Percentiles rank a stretch among this genome's conserved stretches.
These are phyloP conservation scores for Penicillium italicum DNA, from an alignment of 2,329 filamentous ascomycete genomes.

Conservation along the genomic window DNA sequence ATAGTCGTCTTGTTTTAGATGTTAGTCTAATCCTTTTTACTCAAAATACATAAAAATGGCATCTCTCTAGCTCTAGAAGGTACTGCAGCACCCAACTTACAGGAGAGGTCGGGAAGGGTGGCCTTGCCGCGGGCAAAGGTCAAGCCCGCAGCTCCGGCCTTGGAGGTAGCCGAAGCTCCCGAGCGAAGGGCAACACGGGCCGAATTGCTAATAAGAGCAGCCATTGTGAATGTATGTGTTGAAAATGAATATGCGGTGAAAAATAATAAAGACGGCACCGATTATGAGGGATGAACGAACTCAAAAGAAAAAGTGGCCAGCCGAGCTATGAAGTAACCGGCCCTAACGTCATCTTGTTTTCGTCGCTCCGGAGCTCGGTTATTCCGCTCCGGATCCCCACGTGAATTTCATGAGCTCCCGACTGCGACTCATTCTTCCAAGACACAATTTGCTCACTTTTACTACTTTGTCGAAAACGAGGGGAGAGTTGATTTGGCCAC, in stretches of 20 bases:
- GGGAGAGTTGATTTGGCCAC: not conserved
- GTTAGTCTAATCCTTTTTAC: conserved; percentile 1
- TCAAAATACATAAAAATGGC: not conserved
- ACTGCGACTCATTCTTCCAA: not conserved
- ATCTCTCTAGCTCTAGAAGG: not conserved
- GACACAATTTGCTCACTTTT: not conserved
- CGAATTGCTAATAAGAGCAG: conserved; percentile 69
- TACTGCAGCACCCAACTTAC: conserved; percentile 47
- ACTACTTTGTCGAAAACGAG: not conserved
- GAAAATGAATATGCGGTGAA: not conserved
- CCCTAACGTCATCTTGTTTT: conserved; percentile 28
- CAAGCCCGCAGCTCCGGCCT: conserved; percentile 64
- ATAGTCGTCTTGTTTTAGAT: conserved; percentile 71
- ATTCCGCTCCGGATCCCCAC: conserved; percentile 18
- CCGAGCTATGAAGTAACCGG: conserved; percentile 26
- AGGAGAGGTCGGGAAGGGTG: conserved; percentile 83
- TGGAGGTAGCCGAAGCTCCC: conserved; percentile 52
- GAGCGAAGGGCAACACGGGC: conserved; percentile 70
- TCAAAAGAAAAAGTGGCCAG: conserved; percentile 8
- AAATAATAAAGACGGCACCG: not conserved
- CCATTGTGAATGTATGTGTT: conserved; percentile 54
- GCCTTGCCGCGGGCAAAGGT: conserved; percentile 83
- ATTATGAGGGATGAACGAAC: conserved; percentile 9
- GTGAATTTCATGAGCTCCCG: conserved; percentile 20
- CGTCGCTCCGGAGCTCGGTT: conserved; percentile 12